Evolutionary conservation across 345 rosid species (phyloP), one percentile per base, ranked within the genome.

Genomic region (Citrus cavaleriei): DNA sequence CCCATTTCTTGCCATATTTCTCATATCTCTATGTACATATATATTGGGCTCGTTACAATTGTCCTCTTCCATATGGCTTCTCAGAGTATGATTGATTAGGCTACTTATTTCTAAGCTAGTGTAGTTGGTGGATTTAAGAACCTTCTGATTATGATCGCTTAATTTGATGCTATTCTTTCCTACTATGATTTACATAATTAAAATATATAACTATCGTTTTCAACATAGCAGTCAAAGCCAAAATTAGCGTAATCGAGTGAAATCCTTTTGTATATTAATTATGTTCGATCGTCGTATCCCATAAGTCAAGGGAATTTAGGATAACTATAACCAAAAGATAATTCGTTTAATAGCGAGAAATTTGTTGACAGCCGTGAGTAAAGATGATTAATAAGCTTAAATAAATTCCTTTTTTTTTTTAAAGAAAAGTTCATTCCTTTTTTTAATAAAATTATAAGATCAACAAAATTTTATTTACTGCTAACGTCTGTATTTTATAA

Each of bases 1-100:
- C 30, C 2, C 4, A 51, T 51, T 61, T 22, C 72, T 46, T 62
- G 67, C 82, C 66, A 42, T 3, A 42, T 42, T 42, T 42, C 51
- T 42, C 16, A 10, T 9, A 38, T 3, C 13, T 3, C 12, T 12
- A 42, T 3, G 10, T 12, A 18, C 0, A 5, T 28, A 28, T 16
- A 16, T 63, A 30, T 30, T 63, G 69, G 69, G 42, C 32, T 28
- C 22, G 54, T 66, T 3, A 64, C 65, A 40, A 51, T 60, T 79
- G 85, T 82, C 80, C 30, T 59, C 80, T 65, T 83, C 80, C 38
- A 12, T 58, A 7, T 76, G 82, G 80, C 68, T 71, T 4, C 42
- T 40, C 1, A 46, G 46, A 61, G 76, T 70, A 78, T 64, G 77
- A 74, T 74, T 68, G 67, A 75, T 78, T 71, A 68, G 30, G 25